Percentiles rank a stretch among this genome's conserved stretches.
phyloP scores from a whole-genome alignment of 352 stramenopile species.

The Phytophthora kernoviae region DNA sequence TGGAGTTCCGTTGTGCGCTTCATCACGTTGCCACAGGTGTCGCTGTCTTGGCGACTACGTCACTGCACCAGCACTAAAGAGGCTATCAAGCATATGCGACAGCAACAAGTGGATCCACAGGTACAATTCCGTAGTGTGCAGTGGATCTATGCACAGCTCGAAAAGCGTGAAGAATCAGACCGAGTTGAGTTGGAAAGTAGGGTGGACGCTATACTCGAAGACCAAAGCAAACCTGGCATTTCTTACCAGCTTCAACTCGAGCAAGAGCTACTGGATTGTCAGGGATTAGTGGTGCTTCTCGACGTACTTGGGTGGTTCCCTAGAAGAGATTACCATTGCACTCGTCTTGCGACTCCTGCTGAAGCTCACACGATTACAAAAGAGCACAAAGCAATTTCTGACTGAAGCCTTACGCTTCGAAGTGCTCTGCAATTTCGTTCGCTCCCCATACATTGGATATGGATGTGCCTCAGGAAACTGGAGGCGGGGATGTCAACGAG shows the following conservation, averaged over 20 bases:
- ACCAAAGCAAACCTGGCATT: slow-evolving; percentile 14
- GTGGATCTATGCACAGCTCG: slow-evolving; percentile 58
- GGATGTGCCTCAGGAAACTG: slow-evolving; percentile 8
- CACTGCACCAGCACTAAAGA: slow-evolving; percentile 56
- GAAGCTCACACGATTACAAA: slow-evolving; percentile 30
- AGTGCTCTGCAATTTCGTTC: slow-evolving; percentile 31
- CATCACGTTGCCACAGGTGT: slow-evolving; percentile 52
- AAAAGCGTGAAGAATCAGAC: slow-evolving; percentile 31
- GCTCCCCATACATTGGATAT: slow-evolving; percentile 12
- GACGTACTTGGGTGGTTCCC: slow-evolving; percentile 32
- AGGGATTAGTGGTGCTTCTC: slow-evolving; percentile 35
- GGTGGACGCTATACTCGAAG: slow-evolving; percentile 14
- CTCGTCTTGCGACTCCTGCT: slow-evolving; percentile 38
- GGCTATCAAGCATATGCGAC: slow-evolving; percentile 44
- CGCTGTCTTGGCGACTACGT: slow-evolving; percentile 58
- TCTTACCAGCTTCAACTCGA: slow-evolving; percentile 29
- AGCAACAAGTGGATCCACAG: slow-evolving; percentile 27
- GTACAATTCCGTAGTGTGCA: slow-evolving; percentile 46
- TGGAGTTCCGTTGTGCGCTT: slow-evolving; percentile 61
- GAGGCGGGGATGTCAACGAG: slow-evolving; percentile 7
- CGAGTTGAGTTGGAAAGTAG: slow-evolving; percentile 22
- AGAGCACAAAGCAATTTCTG: slow-evolving; percentile 32
- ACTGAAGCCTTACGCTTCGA: slow-evolving; percentile 25
- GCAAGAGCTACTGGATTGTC: slow-evolving; percentile 31
- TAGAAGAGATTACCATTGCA: slow-evolving; percentile 19